phyloP scores from a whole-genome alignment of 768 basidiomycete genomes.

The Kwoniella sp. region DNA sequence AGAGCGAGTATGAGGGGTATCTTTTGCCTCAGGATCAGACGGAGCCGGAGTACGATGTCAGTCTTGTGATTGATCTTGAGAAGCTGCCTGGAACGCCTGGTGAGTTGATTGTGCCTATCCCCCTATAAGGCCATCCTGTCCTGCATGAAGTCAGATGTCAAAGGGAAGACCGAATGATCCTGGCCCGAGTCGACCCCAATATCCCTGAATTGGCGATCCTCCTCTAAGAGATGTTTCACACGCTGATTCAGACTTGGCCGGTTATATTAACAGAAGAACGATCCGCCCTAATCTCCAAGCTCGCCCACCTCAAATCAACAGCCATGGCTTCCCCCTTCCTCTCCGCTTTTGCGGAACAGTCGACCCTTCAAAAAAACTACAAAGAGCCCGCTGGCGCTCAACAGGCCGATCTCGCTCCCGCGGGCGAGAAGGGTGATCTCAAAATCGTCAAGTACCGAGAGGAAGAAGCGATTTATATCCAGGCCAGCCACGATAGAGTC shows the following conservation, averaged over 20 bases:
- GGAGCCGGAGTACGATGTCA: conserved; percentile 88
- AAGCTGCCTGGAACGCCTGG: conserved; percentile 78
- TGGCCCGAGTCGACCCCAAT: no score
- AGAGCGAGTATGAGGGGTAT: conserved; percentile 78
- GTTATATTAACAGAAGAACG: conserved; percentile 82
- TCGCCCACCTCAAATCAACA: conserved; percentile 87
- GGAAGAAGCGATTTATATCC: conserved; percentile 95
- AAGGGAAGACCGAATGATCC: no score
- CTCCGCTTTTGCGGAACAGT: conserved; percentile 78
- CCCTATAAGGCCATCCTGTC: not conserved
- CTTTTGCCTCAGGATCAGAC: conserved; percentile 63
- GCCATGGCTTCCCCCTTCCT: conserved; percentile 95
- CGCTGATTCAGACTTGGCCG: not conserved
- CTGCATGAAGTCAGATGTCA: not conserved
- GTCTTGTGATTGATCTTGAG: conserved; percentile 82
- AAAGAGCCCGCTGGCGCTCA: conserved; percentile 61
- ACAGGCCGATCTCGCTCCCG: conserved; percentile 54
- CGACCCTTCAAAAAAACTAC: conserved; percentile 67
- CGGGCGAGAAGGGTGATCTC: conserved; percentile 67
- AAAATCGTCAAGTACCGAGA: conserved; percentile 95
- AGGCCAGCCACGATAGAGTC: conserved; percentile 89
- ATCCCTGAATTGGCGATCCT: no score
- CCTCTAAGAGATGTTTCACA: no score
- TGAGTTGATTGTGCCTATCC: conserved; percentile 58
- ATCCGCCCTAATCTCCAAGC: conserved; percentile 74